Conservation (phyloP, 768 basidiomycete species). For the Pleurotus tuoliensis region DNA sequence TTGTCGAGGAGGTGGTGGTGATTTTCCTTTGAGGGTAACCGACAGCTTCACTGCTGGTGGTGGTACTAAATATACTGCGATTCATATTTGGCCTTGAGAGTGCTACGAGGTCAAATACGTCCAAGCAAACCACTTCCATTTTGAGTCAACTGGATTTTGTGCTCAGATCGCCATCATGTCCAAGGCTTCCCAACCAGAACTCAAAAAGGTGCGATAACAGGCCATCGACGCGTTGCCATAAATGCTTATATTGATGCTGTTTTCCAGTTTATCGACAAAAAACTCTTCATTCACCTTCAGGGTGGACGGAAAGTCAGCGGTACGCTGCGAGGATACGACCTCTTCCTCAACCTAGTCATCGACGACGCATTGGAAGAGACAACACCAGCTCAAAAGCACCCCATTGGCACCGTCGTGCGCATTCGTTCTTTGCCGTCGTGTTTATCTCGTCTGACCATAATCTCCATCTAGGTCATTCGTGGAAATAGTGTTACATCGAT, state of each 20-base stretch:
- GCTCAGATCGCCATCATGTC: slow-evolving; percentile 54
- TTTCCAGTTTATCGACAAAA: slow-evolving; percentile 96
- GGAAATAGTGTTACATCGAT: slow-evolving; percentile 96
- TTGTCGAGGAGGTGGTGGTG: not conserved
- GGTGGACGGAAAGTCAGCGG: slow-evolving; percentile 96
- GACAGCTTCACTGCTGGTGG: not conserved
- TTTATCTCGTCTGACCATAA: slow-evolving; percentile 1
- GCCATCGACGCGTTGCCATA: not conserved
- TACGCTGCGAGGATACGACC: slow-evolving; percentile 92
- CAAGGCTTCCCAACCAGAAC: slow-evolving; percentile 93
- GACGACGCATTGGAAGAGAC: slow-evolving; percentile 95
- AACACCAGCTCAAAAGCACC: slow-evolving; percentile 82
- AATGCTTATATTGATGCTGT: not conserved
- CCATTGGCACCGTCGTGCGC: slow-evolving; percentile 89
- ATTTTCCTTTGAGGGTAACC: not conserved
- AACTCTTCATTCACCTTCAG: slow-evolving; percentile 89
- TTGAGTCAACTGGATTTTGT: slow-evolving; percentile 5
- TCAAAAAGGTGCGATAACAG: slow-evolving; percentile 81
- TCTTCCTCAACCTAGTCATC: slow-evolving; percentile 97
- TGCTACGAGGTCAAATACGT: slow-evolving; percentile 27
- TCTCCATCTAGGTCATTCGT: slow-evolving; percentile 73
- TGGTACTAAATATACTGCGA: not conserved
- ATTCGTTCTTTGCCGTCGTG: not conserved
- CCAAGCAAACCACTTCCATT: slow-evolving; percentile 24
- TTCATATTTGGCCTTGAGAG: not conserved